These are phyloP conservation scores for Podochytrium sp. DNA, from an alignment of 192 early-diverging fungal genomes.

Conservation along the genomic window DNA sequence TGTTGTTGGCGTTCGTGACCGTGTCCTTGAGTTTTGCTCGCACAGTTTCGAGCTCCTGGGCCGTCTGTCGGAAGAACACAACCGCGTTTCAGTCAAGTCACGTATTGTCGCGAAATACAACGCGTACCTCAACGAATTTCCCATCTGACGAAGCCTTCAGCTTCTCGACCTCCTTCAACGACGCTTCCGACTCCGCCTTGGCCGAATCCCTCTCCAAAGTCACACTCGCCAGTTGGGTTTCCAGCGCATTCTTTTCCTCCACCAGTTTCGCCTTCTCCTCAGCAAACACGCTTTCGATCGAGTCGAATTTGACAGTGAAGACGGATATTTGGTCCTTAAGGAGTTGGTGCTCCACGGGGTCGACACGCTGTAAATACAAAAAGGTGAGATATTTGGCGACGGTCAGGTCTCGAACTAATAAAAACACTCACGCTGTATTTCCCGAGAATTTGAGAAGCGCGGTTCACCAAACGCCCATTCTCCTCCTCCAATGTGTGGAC, in stretches of 20 bases:
- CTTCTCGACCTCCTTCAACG: not conserved
- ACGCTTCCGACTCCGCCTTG: not conserved
- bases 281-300: constrained; percentile 10
- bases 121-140: not conserved
- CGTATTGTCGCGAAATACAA: not conserved
- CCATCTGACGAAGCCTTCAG: not conserved
- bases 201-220: not conserved
- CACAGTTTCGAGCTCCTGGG: not conserved
- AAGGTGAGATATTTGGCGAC: not conserved
- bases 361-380: constrained; percentile 57
- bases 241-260: not conserved
- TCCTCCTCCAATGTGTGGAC: constrained; percentile 60
- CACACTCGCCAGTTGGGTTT: not conserved
- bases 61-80: not conserved
- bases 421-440: constrained; percentile 60
- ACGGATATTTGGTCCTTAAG: constrained; percentile 60
- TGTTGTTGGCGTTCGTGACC: constrained; percentile 27
- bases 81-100: not conserved
- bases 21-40: constrained; percentile 20
- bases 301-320: constrained; percentile 33
- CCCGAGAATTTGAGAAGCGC: constrained; percentile 72
- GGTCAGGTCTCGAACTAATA: not conserved
- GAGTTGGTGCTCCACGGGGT: constrained; percentile 75
- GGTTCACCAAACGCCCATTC: constrained; percentile 73
- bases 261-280: constrained; percentile 11